A percentile compares a stretch with the other conserved stretches of the same genome.
Conservation (phyloP, 2,329 filamentous ascomycete species). For the Colletotrichum sp. region DNA sequence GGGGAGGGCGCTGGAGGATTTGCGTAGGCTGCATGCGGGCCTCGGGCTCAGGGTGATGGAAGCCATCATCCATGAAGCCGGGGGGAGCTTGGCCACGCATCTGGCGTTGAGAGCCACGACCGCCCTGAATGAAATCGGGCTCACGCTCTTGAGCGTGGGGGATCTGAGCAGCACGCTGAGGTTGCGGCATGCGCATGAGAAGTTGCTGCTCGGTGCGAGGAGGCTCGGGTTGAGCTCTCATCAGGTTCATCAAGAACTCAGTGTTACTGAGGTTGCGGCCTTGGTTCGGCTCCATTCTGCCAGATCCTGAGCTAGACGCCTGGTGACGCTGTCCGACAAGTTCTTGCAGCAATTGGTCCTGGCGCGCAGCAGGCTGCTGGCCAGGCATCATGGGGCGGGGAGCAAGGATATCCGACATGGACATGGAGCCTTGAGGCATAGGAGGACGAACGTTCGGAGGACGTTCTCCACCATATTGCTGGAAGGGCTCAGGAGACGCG, state of each 20-base stretch:
- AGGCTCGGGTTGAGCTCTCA: slow-evolving; percentile 62
- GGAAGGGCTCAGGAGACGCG: slow-evolving; percentile 54
- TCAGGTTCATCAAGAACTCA: slow-evolving; percentile 86
- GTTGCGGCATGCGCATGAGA: slow-evolving; percentile 57
- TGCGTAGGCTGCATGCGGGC: slow-evolving; percentile 63
- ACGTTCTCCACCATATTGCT: slow-evolving; percentile 50
- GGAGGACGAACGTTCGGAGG: slow-evolving; percentile 49
- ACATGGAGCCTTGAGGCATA: slow-evolving; percentile 40
- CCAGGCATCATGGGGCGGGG: slow-evolving; percentile 52
- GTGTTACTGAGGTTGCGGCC: slow-evolving; percentile 67
- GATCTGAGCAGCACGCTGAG: slow-evolving; percentile 53
- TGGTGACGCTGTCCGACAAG: slow-evolving; percentile 65
- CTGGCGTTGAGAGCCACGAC: slow-evolving; percentile 39
- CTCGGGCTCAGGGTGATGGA: slow-evolving; percentile 55
- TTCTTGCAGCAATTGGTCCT: slow-evolving; percentile 67
- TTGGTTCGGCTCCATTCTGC: slow-evolving; percentile 47
- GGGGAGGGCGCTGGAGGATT: slow-evolving; percentile 68
- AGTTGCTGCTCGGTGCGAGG: slow-evolving; percentile 53
- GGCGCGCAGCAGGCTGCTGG: slow-evolving; percentile 52
- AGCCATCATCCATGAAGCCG: slow-evolving; percentile 60
- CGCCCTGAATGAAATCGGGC: slow-evolving; percentile 44
- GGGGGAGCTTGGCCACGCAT: slow-evolving; percentile 53
- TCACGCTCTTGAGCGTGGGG: slow-evolving; percentile 55
- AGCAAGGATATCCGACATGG: slow-evolving; percentile 58
- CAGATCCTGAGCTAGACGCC: slow-evolving; percentile 54